phyloP scores from a whole-genome alignment of 345 rosid genomes.

The Zanthoxylum bungeanum region DNA sequence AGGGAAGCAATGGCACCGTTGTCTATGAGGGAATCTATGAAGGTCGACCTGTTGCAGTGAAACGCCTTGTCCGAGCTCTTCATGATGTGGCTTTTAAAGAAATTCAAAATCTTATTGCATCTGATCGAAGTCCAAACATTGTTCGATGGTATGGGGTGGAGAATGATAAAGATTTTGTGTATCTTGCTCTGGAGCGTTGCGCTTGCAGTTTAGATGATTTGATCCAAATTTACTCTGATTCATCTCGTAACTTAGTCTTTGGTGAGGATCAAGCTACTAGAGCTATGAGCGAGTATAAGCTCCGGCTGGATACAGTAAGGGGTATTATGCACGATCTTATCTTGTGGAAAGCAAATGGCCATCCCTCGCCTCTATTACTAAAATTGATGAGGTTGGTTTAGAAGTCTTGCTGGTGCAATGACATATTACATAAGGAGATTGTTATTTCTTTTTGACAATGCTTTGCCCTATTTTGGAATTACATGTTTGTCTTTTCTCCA shows the following conservation, averaged over 20 bases:
- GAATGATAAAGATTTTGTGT: conserved; percentile 85
- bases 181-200: conserved; percentile 90
- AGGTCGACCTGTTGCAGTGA: conserved; percentile 92
- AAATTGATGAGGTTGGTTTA: conserved; percentile 70
- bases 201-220: conserved; percentile 75
- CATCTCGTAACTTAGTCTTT: conserved; percentile 23
- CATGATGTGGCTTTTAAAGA: conserved; percentile 91
- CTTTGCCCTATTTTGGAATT: not conserved
- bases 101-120: conserved; percentile 90
- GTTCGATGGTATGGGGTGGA: conserved; percentile 97
- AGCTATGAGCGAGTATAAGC: conserved; percentile 38
- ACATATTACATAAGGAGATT: not conserved
- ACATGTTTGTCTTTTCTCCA: not conserved
- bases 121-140: conserved; percentile 84
- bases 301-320: conserved; percentile 41
- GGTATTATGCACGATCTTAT: conserved; percentile 35
- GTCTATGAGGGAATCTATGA: conserved; percentile 89
- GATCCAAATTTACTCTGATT: conserved; percentile 47
- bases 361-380: conserved; percentile 67
- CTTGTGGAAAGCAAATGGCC: conserved; percentile 73
- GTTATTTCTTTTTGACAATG: not conserved
- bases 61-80: conserved; percentile 88
- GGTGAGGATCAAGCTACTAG: conserved; percentile 30
- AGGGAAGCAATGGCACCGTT: conserved; percentile 92
- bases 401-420: conserved; percentile 3